Conservation (phyloP, 768 basidiomycete genomes). For the Macrocybe gigantea region DNA sequence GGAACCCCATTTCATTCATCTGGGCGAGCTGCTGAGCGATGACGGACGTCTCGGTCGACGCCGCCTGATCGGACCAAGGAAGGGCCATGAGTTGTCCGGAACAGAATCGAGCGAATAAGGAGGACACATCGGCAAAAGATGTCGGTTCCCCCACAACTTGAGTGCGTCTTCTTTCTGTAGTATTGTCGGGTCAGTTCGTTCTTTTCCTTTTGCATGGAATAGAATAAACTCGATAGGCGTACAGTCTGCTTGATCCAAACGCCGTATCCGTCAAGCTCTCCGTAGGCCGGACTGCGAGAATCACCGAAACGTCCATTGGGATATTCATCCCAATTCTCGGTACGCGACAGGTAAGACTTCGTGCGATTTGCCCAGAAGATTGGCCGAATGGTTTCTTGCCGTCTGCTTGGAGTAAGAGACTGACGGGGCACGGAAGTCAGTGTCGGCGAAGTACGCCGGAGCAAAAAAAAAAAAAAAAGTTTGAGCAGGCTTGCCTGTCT, state of each 20-base stretch:
- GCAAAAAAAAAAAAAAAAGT: constrained; percentile 1
- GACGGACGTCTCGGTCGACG: constrained; percentile 74
- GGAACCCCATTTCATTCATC: constrained; percentile 88
- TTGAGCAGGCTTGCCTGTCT: constrained; percentile 58
- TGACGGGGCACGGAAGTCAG: constrained; percentile 23
- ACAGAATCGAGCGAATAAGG: constrained; percentile 85
- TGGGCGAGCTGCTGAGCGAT: constrained; percentile 76
- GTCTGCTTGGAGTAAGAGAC: constrained; percentile 89
- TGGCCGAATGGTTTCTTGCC: constrained; percentile 89
- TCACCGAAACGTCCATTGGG: constrained; percentile 99
- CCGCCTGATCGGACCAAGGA: constrained; percentile 94
- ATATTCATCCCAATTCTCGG: constrained; percentile 99
- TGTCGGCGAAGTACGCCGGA: too few species aligned
- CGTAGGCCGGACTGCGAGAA: constrained; percentile 94
- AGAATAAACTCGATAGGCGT: constrained; percentile 5
- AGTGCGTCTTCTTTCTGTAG: constrained; percentile 79
- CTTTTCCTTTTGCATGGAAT: neutral
- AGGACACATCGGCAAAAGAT: constrained; percentile 54
- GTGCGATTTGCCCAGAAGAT: constrained; percentile 99
- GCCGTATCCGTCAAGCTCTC: constrained; percentile 96
- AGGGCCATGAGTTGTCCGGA: constrained; percentile 63
- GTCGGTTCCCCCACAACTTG: constrained; percentile 82
- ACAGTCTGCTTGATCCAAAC: constrained; percentile 89
- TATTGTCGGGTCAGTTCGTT: constrained; percentile 6
- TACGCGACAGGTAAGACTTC: constrained; percentile 91